phyloP scores from a whole-genome alignment of 1,284 basidiomycete genomes.

The Termitomyces sp. region DNA sequence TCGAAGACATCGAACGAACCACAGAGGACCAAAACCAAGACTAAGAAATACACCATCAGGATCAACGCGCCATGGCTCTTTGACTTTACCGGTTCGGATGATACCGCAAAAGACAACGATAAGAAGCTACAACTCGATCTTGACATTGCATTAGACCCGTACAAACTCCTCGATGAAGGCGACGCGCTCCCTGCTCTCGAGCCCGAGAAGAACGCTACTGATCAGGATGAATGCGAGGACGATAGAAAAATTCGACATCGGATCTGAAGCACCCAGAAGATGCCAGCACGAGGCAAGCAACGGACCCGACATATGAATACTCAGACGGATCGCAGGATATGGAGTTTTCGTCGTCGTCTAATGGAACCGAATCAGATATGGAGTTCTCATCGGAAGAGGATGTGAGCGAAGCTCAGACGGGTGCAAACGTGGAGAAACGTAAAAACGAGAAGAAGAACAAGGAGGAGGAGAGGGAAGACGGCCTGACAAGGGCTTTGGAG shows the following conservation, averaged over 20 bases:
- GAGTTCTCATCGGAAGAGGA: constrained; percentile 2
- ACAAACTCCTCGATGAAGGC: constrained; percentile 9
- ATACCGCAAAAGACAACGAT: neutral
- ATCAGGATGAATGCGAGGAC: neutral
- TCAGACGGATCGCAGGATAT: constrained; percentile 9
- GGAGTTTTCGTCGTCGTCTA: constrained; percentile 10
- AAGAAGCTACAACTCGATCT: neutral
- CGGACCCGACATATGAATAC: neutral
- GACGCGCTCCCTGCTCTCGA: neutral
- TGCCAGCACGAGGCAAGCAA: neutral
- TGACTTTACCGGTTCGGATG: neutral
- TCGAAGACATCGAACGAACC: neutral
- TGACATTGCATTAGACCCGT: constrained; percentile 4
- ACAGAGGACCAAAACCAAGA: neutral
- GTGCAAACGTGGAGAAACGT: neutral
- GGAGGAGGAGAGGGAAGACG: neutral
- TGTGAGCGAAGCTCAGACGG: neutral
- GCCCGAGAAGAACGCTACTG: neutral
- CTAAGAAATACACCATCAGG: constrained; percentile 5
- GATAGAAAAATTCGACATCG: neutral
- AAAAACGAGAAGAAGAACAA: neutral
- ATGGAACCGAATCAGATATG: constrained; percentile 9
- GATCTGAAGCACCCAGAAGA: neutral
- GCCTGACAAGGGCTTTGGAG: neutral
- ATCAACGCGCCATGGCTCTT: constrained; percentile 4